These are phyloP conservation scores for Lotmaria passim DNA, from an alignment of 208 protist species.

Conservation along the genomic window DNA sequence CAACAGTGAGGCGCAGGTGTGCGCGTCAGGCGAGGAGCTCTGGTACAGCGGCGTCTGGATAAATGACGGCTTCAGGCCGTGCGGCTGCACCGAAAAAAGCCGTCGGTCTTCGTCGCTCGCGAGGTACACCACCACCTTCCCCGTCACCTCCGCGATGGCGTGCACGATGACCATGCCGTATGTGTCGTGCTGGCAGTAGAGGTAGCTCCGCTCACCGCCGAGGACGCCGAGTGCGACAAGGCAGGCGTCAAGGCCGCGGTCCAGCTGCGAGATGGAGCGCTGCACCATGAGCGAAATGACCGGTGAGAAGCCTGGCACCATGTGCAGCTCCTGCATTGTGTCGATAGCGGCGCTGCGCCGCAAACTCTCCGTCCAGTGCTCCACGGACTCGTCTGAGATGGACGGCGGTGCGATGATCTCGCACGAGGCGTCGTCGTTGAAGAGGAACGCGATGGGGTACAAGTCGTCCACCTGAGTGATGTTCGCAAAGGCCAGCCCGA, in stretches of 20 bases:
- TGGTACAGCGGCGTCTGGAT: slow-evolving; percentile 79
- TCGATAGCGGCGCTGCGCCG: slow-evolving; percentile 73
- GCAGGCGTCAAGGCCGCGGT: slow-evolving; percentile 72
- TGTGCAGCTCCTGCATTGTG: slow-evolving; percentile 83
- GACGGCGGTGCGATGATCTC: slow-evolving; percentile 74
- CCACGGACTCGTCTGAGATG: slow-evolving; percentile 54
- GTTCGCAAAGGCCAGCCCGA: slow-evolving; percentile 87
- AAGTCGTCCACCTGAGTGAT: slow-evolving; percentile 74
- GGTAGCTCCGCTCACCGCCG: slow-evolving; percentile 83
- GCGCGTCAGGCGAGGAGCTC: slow-evolving; percentile 43
- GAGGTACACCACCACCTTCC: slow-evolving; percentile 75
- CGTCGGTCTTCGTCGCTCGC: slow-evolving; percentile 76
- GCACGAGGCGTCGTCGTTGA: slow-evolving; percentile 88
- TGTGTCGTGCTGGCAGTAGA: slow-evolving; percentile 83
- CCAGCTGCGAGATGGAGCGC: slow-evolving; percentile 60
- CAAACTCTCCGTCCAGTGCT: slow-evolving; percentile 56
- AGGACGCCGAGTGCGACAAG: slow-evolving; percentile 80
- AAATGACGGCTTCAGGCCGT: slow-evolving; percentile 80
- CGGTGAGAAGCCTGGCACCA: slow-evolving; percentile 57
- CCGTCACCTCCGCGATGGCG: slow-evolving; percentile 65
- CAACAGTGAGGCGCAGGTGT: slow-evolving; percentile 61
- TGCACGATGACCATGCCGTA: slow-evolving; percentile 84
- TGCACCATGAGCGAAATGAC: slow-evolving; percentile 78
- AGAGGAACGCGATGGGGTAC: slow-evolving; percentile 89
- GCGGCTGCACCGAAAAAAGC: slow-evolving; percentile 64